Base-by-base conservation (phyloP, 495 filamentous ascomycete species). In the Hypoxylon lenormandii region DNA sequence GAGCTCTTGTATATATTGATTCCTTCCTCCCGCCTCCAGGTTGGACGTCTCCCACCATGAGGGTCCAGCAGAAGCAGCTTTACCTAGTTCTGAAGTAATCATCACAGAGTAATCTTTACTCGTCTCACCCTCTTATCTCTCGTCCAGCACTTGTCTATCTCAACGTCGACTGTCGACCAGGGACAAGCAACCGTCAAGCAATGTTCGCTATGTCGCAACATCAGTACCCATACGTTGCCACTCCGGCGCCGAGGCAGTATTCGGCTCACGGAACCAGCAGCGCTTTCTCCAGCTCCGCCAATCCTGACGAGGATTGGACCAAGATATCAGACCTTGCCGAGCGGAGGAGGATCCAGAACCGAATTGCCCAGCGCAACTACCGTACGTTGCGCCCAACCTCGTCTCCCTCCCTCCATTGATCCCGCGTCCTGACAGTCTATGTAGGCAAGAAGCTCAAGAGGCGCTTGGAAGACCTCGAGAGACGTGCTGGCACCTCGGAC, bases 401-500 rank as follows among this genome's bases (percentile, higher is more conserved):
- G 15, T 36, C 22, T 1, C n/a, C 30, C n/a, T 23, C 22, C 2
- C 16, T 10, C 50, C 42, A 30, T 55, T 47, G 51, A 59, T 19
- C 13, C 15, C 26, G 28, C 51, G 12, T 42, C 16, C 65, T 72
- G 55, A 72, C 71, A 51, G 19, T 63, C 12, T 23, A 18, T 70
- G 59, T 77, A 98, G 94, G 94, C 85, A 97, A 97, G 86, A 98
- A 97, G 87, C 87, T 98, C 60, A 98, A 98, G 91, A 92, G 91
- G 79, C 88, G 94, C 73, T 85, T 98, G 76, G 94, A 98, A 80
- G 95, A 98, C 70, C 88, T 98, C 56, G 95, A 98, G 84, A 87
- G 93, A 70, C 87, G 94, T 66, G 95, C 95, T 23, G 92, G 91
- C 19, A 93, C 91, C 16, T 89, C 90, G 54, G 95, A 94, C 36